Conservation (phyloP, 805 yeast genomes). For the Clavispora asparagi region DNA sequence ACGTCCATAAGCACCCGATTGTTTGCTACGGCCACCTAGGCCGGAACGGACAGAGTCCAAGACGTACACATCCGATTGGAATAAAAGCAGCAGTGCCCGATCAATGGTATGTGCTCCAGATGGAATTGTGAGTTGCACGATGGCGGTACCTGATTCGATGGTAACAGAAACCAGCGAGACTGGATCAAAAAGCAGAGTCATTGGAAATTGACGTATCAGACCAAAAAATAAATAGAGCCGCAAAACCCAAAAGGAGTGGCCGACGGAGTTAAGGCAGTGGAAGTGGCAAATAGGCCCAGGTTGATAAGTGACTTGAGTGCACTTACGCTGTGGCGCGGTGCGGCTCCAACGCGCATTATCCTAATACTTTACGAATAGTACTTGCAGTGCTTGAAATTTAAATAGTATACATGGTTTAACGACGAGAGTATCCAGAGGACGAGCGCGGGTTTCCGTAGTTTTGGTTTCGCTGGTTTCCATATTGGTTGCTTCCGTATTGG, state of each 20-base stretch:
- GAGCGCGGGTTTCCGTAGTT: not conserved
- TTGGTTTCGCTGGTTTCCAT: not conserved
- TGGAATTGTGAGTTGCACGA: not conserved
- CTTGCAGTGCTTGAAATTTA: not conserved
- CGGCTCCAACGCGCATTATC: not conserved
- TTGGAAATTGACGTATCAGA: not conserved
- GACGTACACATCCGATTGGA: slow-evolving; percentile 18
- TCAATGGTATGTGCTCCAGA: not conserved
- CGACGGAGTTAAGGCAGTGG: too few relatives aligned
- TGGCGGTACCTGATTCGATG: not conserved
- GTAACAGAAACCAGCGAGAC: not conserved
- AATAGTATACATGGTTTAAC: not conserved
- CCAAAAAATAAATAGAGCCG: too few relatives aligned
- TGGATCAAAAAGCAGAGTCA: not conserved
- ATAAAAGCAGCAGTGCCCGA: not conserved
- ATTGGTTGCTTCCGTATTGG: not conserved
- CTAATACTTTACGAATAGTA: not conserved
- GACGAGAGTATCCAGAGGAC: not conserved
- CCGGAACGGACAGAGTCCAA: slow-evolving; percentile 52
- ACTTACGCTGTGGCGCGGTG: not conserved
- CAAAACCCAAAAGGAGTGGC: too few relatives aligned
- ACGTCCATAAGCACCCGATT: slow-evolving; percentile 32
- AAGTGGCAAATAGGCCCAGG: too few relatives aligned
- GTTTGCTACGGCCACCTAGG: slow-evolving; percentile 26
- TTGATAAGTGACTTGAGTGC: not conserved